These are phyloP conservation scores for Wickerhamiella qilinensis DNA, from an alignment of 805 yeast species.

Conservation along the genomic window DNA sequence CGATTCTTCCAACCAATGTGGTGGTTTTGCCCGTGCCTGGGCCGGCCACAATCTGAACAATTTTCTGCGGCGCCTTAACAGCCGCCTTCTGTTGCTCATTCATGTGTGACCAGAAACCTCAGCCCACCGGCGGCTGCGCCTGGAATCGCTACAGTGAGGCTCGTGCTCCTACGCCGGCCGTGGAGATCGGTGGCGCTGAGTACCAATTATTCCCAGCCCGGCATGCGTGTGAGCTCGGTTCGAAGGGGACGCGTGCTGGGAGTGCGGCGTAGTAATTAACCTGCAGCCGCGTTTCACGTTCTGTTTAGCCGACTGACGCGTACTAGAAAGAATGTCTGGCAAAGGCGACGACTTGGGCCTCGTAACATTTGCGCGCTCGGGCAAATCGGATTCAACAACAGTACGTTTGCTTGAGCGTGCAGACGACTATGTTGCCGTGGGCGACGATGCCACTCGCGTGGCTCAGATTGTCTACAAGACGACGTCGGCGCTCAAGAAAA, in stretches of 20 bases:
- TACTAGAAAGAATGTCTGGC: not conserved
- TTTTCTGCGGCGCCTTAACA: conserved; percentile 28
- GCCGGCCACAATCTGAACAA: conserved; percentile 42
- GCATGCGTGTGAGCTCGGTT: no score
- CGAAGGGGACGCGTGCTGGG: no score
- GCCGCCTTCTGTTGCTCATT: conserved; percentile 31
- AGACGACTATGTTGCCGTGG: conserved; percentile 64
- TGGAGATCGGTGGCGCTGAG: no score
- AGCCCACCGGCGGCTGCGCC: no score
- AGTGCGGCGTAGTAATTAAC: no score
- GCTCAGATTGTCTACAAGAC: conserved; percentile 81
- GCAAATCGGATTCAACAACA: conserved; percentile 7
- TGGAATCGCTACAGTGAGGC: no score
- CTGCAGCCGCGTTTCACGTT: no score
- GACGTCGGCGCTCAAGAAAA: conserved; percentile 39
- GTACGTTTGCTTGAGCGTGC: conserved; percentile 66
- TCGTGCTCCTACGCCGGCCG: no score
- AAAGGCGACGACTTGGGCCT: not conserved
- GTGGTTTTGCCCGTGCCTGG: conserved; percentile 72
- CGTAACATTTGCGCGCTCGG: not conserved
- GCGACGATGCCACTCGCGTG: conserved; percentile 61
- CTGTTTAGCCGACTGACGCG: not conserved
- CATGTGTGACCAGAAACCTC: no score
- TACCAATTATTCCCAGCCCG: no score
- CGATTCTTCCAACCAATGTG: conserved; percentile 66